Percentiles rank a stretch among this genome's conserved stretches.
Evolutionary conservation across 495 filamentous ascomycete species (phyloP).

Genomic region (Aspergillus biplanus): DNA sequence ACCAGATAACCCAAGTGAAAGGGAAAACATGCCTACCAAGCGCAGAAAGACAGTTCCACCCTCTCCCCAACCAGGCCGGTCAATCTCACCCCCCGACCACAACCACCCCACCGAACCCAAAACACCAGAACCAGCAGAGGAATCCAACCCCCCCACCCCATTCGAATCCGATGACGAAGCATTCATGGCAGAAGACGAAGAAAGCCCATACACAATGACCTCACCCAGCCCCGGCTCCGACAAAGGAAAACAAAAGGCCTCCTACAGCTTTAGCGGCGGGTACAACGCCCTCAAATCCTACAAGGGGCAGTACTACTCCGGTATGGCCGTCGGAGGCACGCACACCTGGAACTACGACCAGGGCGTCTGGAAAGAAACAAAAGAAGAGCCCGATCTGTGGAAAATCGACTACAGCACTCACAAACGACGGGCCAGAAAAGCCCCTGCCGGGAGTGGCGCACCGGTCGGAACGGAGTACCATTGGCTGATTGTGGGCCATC

Average conservation of each 20-base stretch:
- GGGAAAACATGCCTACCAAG: slow-evolving; percentile 8
- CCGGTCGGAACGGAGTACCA: slow-evolving; percentile 43
- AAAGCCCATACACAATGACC: slow-evolving; percentile 11
- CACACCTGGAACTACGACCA: slow-evolving; percentile 40
- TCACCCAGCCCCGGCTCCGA: not conserved
- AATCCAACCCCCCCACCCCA: not conserved
- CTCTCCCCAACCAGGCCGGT: not conserved
- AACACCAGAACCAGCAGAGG: not conserved
- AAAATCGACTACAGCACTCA: slow-evolving; percentile 36
- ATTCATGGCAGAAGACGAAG: slow-evolving; percentile 18
- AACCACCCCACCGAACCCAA: not conserved
- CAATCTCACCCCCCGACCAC: slow-evolving; percentile 1
- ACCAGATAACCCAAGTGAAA: not conserved
- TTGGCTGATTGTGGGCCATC: slow-evolving; percentile 42
- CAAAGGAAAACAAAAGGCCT: not conserved
- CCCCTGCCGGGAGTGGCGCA: slow-evolving; percentile 36
- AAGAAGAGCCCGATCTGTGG: slow-evolving; percentile 41
- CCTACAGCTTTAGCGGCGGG: slow-evolving; percentile 12
- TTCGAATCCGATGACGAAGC: not conserved
- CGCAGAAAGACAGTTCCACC: slow-evolving; percentile 4
- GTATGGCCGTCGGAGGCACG: slow-evolving; percentile 39
- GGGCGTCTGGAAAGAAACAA: slow-evolving; percentile 39
- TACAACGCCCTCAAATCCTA: slow-evolving; percentile 38
- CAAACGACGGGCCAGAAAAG: slow-evolving; percentile 35
- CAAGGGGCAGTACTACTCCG: slow-evolving; percentile 36